Percentiles rank a stretch among this genome's conserved stretches.
phyloP scores from a whole-genome alignment of 1,139 yeast species.

The Blastobotrys arbuscula region DNA sequence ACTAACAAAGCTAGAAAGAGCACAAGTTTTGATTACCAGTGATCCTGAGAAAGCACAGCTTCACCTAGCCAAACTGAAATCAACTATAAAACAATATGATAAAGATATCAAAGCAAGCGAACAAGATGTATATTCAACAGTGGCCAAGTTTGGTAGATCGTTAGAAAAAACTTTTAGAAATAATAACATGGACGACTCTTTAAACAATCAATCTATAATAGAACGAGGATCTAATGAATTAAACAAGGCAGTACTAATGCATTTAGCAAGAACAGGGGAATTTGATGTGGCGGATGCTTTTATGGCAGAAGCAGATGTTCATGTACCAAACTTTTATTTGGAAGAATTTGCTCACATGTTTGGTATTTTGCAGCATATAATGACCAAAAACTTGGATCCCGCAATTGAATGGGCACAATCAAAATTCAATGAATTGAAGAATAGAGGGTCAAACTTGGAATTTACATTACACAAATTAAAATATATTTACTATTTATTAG shows the following conservation, averaged over 20 bases:
- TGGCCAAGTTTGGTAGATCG: conserved; percentile 33
- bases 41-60: not conserved
- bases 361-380: conserved; percentile 32
- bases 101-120: conserved; percentile 24
- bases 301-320: conserved; percentile 33
- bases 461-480: conserved; percentile 61
- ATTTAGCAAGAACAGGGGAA: conserved; percentile 41
- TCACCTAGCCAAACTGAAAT: conserved; percentile 8
- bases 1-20: conserved; percentile 26
- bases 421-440: conserved; percentile 29
- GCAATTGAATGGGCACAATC: conserved; percentile 42
- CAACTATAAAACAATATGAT: conserved; percentile 7
- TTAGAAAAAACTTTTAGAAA: conserved; percentile 30
- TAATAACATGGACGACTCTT: not conserved
- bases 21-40: conserved; percentile 19
- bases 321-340: conserved; percentile 31
- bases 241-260: conserved; percentile 41
- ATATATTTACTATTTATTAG: conserved; percentile 37
- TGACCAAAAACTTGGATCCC: conserved; percentile 31
- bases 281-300: conserved; percentile 36
- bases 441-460: conserved; percentile 43
- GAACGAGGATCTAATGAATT: conserved; percentile 24
- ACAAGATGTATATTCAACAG: conserved; percentile 30
- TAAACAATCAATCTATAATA: conserved; percentile 22
- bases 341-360: conserved; percentile 36